Evolutionary conservation across 2,329 filamentous ascomycete species (phyloP).

Genomic region (Mollisiaceae sp.): DNA sequence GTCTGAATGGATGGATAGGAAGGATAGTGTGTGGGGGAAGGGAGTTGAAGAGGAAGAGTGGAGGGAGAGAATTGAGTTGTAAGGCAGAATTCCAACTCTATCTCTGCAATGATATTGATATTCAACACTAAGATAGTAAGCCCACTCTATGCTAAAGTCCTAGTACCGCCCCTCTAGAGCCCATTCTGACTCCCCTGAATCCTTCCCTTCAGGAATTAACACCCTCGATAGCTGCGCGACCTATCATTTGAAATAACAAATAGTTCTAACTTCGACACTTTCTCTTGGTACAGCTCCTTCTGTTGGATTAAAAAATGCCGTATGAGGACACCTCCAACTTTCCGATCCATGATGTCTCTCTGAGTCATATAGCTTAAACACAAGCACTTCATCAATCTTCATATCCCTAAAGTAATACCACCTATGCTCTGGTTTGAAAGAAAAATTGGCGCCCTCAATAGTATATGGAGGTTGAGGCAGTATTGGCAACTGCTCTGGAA

Average conservation of each 20-base stretch:
- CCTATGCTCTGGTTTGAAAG: constrained; percentile 12
- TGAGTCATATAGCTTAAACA: constrained; percentile 16
- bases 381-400: constrained; percentile 16
- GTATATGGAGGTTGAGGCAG: not conserved
- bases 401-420: constrained; percentile 14
- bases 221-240: constrained; percentile 1
- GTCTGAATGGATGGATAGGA: too few species aligned
- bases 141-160: too few species aligned
- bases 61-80: too few species aligned
- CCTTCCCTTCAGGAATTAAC: constrained; percentile 6
- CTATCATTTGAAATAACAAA: not conserved
- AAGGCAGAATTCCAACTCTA: too few species aligned
- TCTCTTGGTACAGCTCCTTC: constrained; percentile 4
- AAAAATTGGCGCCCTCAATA: constrained; percentile 8
- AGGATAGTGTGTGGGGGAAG: too few species aligned
- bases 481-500: constrained; percentile 12
- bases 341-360: constrained; percentile 10
- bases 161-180: too few species aligned
- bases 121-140: too few species aligned
- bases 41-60: too few species aligned
- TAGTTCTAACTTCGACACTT: constrained; percentile 12
- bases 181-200: constrained; percentile 12
- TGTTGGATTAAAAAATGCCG: constrained; percentile 11
- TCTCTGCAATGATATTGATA: too few species aligned
- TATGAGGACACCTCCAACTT: constrained; percentile 13